These are phyloP conservation scores for Aspergillus fumigatiaffinis DNA, from an alignment of 2,329 filamentous ascomycete genomes.

Conservation along the genomic window DNA sequence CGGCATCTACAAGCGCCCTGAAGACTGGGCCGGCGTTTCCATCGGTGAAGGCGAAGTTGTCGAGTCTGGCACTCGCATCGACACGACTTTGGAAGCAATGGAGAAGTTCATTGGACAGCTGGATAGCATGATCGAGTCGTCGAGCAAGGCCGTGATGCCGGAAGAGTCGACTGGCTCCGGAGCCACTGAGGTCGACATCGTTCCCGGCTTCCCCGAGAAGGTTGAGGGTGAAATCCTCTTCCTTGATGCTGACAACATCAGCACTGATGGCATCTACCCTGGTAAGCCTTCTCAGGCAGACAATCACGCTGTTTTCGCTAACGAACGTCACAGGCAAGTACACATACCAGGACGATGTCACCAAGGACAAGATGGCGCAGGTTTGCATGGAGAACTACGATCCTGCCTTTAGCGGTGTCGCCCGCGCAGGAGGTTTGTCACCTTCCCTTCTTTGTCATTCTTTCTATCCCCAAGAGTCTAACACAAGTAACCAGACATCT, in stretches of 20 bases:
- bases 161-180: not conserved
- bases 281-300: conserved; percentile 28
- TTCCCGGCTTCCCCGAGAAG: conserved; percentile 76
- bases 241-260: conserved; percentile 79
- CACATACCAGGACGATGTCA: conserved; percentile 84
- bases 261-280: conserved; percentile 90
- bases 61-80: conserved; percentile 59
- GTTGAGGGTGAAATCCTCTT: conserved; percentile 85
- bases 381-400: conserved; percentile 97
- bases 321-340: conserved; percentile 56
- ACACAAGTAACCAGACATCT: conserved; percentile 56
- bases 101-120: conserved; percentile 67
- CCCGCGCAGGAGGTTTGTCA: conserved; percentile 48
- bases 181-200: not conserved
- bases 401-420: conserved; percentile 59
- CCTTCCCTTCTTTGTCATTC: not conserved
- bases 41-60: conserved; percentile 69
- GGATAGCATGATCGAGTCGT: conserved; percentile 54
- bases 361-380: conserved; percentile 73
- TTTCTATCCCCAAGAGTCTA: not conserved
- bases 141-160: not conserved
- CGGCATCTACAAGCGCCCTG: conserved; percentile 71
- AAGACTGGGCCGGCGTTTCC: conserved; percentile 58
- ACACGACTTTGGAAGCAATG: conserved; percentile 65
- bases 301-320: not conserved